These are phyloP conservation scores for Ustilago loliicola DNA, from an alignment of 1,284 basidiomycete genomes.

Conservation along the genomic window DNA sequence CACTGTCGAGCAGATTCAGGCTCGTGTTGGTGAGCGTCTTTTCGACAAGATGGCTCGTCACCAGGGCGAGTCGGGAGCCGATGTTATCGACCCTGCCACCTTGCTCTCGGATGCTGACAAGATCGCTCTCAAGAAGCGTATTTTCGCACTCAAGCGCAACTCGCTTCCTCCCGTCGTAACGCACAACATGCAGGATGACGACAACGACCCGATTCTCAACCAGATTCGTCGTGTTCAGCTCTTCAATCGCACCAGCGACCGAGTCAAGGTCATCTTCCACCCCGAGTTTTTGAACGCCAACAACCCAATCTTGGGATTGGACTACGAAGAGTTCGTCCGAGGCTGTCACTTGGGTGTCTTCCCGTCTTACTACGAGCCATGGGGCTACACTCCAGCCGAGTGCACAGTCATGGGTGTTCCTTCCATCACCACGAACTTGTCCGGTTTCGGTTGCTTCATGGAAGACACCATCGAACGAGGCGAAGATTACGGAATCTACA, in stretches of 20 bases:
- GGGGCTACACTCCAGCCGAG: conserved; percentile 81
- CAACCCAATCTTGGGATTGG: conserved; percentile 94
- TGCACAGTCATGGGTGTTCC: conserved; percentile 92
- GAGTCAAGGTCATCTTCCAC: conserved; percentile 97
- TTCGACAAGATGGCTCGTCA: conserved; percentile 95
- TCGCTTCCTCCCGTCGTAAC: conserved; percentile 92
- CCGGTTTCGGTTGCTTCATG: conserved; percentile 98
- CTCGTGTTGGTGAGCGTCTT: conserved; percentile 87
- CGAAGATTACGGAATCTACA: conserved; percentile 79
- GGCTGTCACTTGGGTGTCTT: conserved; percentile 98
- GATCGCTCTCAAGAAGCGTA: conserved; percentile 93
- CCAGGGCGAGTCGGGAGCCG: conserved; percentile 74
- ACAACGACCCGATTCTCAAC: conserved; percentile 90
- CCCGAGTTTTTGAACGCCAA: conserved; percentile 98
- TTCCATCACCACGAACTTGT: conserved; percentile 94
- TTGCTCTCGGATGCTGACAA: conserved; percentile 92
- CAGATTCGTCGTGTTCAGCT: conserved; percentile 93
- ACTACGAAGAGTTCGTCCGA: conserved; percentile 98
- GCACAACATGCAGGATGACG: conserved; percentile 97
- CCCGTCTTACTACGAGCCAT: conserved; percentile 93
- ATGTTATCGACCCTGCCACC: conserved; percentile 70
- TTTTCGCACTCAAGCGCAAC: conserved; percentile 94
- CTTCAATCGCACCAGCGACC: conserved; percentile 85
- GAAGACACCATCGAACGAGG: conserved; percentile 92
- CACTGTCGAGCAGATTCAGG: conserved; percentile 90